Conservation (phyloP, 495 filamentous ascomycete species). For the Neurospora sp. region DNA sequence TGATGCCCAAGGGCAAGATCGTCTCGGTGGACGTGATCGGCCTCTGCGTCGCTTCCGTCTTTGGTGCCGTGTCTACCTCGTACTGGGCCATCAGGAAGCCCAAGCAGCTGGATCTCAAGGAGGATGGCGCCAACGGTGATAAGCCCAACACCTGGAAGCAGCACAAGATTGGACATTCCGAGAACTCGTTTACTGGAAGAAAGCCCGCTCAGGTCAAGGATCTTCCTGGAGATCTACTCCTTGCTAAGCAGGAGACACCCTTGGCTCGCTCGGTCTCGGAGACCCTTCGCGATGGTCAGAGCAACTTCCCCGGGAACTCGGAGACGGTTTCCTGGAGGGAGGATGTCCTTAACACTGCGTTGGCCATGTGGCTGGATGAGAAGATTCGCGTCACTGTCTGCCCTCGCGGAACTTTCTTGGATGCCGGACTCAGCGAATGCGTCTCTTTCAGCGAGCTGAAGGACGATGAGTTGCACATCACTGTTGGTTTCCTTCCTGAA, state of each 20-base stretch:
- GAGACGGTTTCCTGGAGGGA: neutral
- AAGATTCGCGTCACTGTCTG: conserved; percentile 2
- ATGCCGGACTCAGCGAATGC: conserved; percentile 1
- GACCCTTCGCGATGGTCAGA: neutral
- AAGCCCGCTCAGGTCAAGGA: neutral
- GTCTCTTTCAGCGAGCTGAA: conserved; percentile 4
- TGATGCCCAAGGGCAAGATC: neutral
- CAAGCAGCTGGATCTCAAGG: neutral
- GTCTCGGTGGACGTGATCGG: conserved; percentile 13
- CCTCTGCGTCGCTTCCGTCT: conserved; percentile 5
- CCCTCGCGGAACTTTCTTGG: conserved; percentile 1
- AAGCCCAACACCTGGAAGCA: conserved; percentile 1
- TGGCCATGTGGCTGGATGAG: conserved; percentile 4
- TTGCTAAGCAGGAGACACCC: neutral
- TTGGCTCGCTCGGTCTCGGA: neutral
- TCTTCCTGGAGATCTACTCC: neutral
- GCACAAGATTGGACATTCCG: neutral
- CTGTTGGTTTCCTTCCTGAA: neutral
- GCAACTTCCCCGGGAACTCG: neutral
- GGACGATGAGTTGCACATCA: conserved; percentile 1
- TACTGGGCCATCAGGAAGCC: conserved; percentile 12
- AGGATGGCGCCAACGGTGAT: neutral
- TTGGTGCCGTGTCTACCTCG: conserved; percentile 8
- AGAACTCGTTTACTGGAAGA: neutral
- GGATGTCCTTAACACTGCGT: conserved; percentile 1